Base-by-base conservation (phyloP, 768 basidiomycete species). In the Boletus pseudo-olivaceus region DNA sequence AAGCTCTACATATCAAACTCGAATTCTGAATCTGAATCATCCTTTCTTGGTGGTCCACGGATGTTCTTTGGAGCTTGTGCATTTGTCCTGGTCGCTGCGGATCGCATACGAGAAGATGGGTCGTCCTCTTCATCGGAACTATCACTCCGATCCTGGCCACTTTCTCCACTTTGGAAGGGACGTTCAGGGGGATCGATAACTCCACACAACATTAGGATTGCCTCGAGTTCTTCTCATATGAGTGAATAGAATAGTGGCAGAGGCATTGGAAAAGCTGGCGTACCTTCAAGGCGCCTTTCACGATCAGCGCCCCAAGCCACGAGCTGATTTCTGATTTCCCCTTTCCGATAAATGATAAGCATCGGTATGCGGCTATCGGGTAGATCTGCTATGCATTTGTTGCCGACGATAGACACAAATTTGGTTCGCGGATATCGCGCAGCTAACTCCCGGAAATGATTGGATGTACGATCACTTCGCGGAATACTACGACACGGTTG, bases 351-450 rank as follows among this genome's bases (percentile, higher is more conserved):
- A 30, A 96, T 75, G 59, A 99, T 85, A 53, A 98, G 75, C 78
- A 96, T 98, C 1, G 97, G 97, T 38, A 93, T 73, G 48, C 93
- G 85, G 35, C 82, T 78, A 62, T 98, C 97, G 14, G 95, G 96
- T 34, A 98, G 85, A 71, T 98, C 88, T n/a, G 90, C 85, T 62
- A 99, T 97, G 74, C 93, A 96, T 71, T 93, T 93, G 73, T 91
- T 83, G 35, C 94, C 93, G 4, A 94, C 84, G 62, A 98, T 98
- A 11, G 91, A 93, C 56, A 98, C 88, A 62, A 99, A 97, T 73
- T 98, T 98, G 11, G 94, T 90, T 44, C 87, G 86, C 2, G 94
- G 91, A 69, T 96, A 88, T 49, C 83, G 82, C n/a, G 75, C 76
- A 2, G 97, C 93, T 6, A 99, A 78, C 1, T 76, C 77, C 5